Conservation (phyloP, 345 rosid species). For the Clarkia xantiana region DNA sequence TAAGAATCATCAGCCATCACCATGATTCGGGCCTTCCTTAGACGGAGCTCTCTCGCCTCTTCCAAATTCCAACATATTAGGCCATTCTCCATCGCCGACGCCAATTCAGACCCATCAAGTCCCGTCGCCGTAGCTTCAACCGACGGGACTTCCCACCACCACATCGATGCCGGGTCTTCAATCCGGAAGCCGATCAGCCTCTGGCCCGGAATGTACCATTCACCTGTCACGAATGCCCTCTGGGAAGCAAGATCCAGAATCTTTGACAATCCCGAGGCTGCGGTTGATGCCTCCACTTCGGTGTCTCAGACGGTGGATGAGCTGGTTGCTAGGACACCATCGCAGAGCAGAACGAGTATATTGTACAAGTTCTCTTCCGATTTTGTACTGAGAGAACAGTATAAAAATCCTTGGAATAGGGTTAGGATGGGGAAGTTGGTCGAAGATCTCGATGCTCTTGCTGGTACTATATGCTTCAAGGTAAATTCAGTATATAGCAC, state of each 20-base stretch:
- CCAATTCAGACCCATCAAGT: background rate
- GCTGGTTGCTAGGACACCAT: conserved; percentile 35
- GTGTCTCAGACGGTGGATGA: conserved; percentile 15
- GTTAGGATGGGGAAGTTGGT: conserved; percentile 67
- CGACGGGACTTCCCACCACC: conserved; percentile 11
- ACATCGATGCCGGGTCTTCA: conserved; percentile 77
- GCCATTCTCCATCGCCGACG: background rate
- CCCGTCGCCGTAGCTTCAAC: conserved; percentile 9
- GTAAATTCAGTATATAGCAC: conserved; percentile 11
- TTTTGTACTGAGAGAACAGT: conserved; percentile 63
- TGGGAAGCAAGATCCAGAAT: conserved; percentile 80
- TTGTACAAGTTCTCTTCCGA: conserved; percentile 63
- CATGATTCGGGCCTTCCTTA: background rate
- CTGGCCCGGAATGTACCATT: conserved; percentile 96
- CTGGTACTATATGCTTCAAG: conserved; percentile 76
- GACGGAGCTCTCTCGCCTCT: background rate
- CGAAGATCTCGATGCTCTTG: conserved; percentile 95
- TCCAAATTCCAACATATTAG: background rate
- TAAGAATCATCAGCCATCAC: background rate
- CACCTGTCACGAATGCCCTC: conserved; percentile 80
- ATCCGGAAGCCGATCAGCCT: conserved; percentile 65
- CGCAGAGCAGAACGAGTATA: conserved; percentile 59
- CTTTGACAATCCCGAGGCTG: conserved; percentile 26
- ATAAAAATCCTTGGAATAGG: conserved; percentile 80
- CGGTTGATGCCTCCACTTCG: background rate